Conservation (phyloP, 768 basidiomycete genomes). For the Pleurotus sapidus region DNA sequence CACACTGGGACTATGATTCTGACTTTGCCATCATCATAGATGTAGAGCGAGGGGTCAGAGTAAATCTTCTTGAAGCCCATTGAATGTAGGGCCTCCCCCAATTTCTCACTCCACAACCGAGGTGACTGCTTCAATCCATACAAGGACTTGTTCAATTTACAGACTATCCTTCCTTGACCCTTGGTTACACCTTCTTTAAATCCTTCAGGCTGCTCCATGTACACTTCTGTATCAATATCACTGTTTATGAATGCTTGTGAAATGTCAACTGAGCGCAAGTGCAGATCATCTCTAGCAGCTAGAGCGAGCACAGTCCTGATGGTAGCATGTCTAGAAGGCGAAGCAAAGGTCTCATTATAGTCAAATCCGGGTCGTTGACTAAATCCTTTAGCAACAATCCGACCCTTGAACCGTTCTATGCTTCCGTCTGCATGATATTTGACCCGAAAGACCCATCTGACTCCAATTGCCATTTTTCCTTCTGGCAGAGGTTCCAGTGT, state of each 20-base stretch:
- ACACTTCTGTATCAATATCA: constrained; percentile 24
- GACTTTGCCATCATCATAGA: constrained; percentile 19
- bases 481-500: constrained; percentile 19
- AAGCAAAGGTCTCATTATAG: constrained; percentile 34
- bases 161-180: no score
- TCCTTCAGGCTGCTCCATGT: constrained; percentile 17
- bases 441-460: no score
- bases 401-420: no score
- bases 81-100: constrained; percentile 12
- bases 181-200: no score
- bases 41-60: constrained; percentile 25
- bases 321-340: constrained; percentile 14
- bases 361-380: constrained; percentile 35
- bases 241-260: constrained; percentile 30
- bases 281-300: constrained; percentile 24
- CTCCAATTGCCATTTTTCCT: no score
- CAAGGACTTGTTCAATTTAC: no score
- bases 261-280: constrained; percentile 29
- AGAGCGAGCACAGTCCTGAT: constrained; percentile 26
- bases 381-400: constrained; percentile 22
- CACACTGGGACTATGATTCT: constrained; percentile 26
- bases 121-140: no score
- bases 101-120: no score
- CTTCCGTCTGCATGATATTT: no score
- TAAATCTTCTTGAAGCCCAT: constrained; percentile 18